These are phyloP conservation scores for Chaetomium sp. DNA, from an alignment of 2,329 filamentous ascomycete genomes.

Conservation along the genomic window DNA sequence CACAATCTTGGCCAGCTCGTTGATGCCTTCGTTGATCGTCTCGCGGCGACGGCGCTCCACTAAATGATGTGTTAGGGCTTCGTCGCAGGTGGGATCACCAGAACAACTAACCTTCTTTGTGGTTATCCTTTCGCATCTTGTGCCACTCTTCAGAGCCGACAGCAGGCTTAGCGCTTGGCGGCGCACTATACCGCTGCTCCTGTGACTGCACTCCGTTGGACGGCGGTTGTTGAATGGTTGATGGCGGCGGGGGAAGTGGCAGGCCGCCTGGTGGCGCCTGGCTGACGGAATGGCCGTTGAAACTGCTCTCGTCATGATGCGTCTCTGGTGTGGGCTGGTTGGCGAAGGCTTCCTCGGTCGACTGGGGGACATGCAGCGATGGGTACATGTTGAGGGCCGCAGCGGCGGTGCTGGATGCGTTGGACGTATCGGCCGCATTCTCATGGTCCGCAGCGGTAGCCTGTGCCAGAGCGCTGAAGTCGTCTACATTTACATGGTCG, in stretches of 20 bases:
- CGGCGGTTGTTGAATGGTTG: conserved; percentile 24
- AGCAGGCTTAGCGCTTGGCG: conserved; percentile 58
- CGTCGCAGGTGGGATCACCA: background rate
- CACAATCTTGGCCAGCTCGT: conserved; percentile 95
- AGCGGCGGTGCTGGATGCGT: conserved; percentile 53
- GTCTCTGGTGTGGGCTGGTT: conserved; percentile 39
- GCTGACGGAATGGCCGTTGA: conserved; percentile 30
- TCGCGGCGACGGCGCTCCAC: conserved; percentile 94
- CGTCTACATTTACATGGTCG: conserved; percentile 41
- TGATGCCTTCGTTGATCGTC: conserved; percentile 98
- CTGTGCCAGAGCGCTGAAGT: conserved; percentile 52
- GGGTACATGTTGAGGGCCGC: conserved; percentile 55
- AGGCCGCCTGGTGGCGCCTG: conserved; percentile 31
- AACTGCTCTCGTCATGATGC: conserved; percentile 31
- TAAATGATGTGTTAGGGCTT: conserved; percentile 30
- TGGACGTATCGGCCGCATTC: conserved; percentile 40
- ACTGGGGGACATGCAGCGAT: conserved; percentile 50
- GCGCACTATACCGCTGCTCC: conserved; percentile 35
- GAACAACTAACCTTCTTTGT: conserved; percentile 77
- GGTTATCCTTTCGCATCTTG: conserved; percentile 92
- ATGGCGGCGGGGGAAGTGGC: conserved; percentile 16
- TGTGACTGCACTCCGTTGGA: conserved; percentile 35
- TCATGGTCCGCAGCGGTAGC: conserved; percentile 44
- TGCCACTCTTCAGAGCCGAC: conserved; percentile 99
- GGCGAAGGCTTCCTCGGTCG: conserved; percentile 55